Percentiles rank a stretch among this genome's conserved stretches.
Conservation (phyloP, 2,329 filamentous ascomycete species). For the Exophiala calicioides region DNA sequence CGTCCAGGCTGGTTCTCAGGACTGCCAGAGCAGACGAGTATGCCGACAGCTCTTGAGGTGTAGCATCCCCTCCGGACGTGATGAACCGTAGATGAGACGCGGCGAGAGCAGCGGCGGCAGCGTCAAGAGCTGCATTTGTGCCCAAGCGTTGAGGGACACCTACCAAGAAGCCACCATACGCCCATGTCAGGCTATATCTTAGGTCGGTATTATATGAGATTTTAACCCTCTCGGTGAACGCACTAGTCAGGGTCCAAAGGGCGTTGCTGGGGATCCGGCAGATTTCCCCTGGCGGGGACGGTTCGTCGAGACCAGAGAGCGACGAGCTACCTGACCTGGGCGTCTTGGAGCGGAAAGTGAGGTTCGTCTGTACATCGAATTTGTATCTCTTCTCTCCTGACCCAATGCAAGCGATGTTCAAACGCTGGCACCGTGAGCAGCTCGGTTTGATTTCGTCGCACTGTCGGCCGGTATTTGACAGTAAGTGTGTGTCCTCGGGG, state of each 20-base stretch:
- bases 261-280: slow-evolving; percentile 35
- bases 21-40: slow-evolving; percentile 31
- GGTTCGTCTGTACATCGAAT: slow-evolving; percentile 45
- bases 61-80: slow-evolving; percentile 12
- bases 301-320: neutral
- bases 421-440: slow-evolving; percentile 50
- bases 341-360: slow-evolving; percentile 17
- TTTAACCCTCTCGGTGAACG: slow-evolving; percentile 38
- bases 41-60: slow-evolving; percentile 32
- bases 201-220: slow-evolving; percentile 41
- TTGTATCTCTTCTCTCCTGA: slow-evolving; percentile 51
- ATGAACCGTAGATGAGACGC: slow-evolving; percentile 31
- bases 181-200: slow-evolving; percentile 49
- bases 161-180: slow-evolving; percentile 49
- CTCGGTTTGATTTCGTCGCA: slow-evolving; percentile 50
- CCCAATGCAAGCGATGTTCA: slow-evolving; percentile 49
- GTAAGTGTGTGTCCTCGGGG: too few relatives aligned
- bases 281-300: neutral
- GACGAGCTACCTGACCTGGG: neutral
- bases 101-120: slow-evolving; percentile 37
- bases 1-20: slow-evolving; percentile 29
- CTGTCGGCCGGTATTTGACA: too few relatives aligned
- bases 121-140: slow-evolving; percentile 48
- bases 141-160: slow-evolving; percentile 50
- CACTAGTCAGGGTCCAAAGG: slow-evolving; percentile 36